Evolutionary conservation across 2,329 filamentous ascomycete genomes (phyloP).

Genomic region (Pseudogymnoascus sp.): DNA sequence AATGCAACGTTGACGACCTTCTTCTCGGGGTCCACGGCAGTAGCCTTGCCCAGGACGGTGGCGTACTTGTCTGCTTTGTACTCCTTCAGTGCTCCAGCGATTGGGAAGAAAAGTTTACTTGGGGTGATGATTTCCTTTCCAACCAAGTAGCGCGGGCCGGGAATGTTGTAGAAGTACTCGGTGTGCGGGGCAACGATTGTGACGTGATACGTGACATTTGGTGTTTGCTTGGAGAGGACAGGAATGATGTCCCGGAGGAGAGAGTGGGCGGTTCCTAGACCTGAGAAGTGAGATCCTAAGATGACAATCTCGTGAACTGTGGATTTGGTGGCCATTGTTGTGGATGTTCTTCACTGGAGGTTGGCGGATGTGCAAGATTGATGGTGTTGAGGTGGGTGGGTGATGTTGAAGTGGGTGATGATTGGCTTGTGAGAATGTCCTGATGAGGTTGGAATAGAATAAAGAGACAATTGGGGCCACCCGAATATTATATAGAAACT

Average conservation of each 20-base stretch:
- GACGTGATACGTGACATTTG: conserved; percentile 37
- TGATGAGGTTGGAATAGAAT: neutral
- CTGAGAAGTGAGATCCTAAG: neutral
- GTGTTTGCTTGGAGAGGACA: conserved; percentile 5
- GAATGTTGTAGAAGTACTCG: conserved; percentile 45
- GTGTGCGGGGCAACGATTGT: conserved; percentile 45
- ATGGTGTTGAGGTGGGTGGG: neutral
- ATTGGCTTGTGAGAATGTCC: neutral
- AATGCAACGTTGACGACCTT: conserved; percentile 35
- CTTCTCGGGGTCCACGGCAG: conserved; percentile 34
- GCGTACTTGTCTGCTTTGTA: conserved; percentile 40
- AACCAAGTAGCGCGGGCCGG: conserved; percentile 44
- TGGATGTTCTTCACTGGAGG: neutral
- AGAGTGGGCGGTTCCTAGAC: neutral
- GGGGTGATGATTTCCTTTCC: conserved; percentile 38
- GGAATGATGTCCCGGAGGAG: conserved; percentile 6
- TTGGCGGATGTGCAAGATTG: neutral
- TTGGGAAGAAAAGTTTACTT: conserved; percentile 41
- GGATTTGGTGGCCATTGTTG: neutral
- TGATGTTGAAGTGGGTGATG: neutral
- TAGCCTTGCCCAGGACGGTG: conserved; percentile 43
- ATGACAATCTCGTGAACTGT: neutral
- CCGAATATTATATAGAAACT: neutral
- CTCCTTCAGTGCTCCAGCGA: conserved; percentile 40
- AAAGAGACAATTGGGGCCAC: neutral